These are phyloP conservation scores for Penicillium simplicissimum DNA, from an alignment of 495 filamentous ascomycete species.

Conservation along the genomic window DNA sequence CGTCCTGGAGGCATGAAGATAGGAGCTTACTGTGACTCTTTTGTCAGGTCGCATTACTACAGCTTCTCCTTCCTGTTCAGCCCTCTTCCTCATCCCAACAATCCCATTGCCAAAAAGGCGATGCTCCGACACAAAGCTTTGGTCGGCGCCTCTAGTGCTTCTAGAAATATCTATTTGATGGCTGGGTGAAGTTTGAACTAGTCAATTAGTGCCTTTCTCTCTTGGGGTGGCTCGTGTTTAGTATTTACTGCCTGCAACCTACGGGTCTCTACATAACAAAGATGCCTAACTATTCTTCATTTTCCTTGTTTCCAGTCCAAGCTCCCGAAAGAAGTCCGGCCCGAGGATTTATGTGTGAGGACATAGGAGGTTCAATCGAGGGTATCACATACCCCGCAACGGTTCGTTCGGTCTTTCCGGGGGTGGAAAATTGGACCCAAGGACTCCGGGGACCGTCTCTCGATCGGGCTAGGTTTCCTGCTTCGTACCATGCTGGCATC, in stretches of 20 bases:
- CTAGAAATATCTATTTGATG: background rate
- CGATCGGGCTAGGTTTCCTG: background rate
- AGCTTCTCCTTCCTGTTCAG: background rate
- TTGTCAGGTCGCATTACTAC: no score
- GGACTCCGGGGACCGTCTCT: background rate
- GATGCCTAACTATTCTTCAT: background rate
- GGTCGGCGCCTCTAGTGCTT: background rate
- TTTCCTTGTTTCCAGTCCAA: background rate
- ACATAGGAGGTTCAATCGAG: slow-evolving; percentile 5
- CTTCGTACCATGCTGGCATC: background rate
- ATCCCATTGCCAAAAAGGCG: background rate
- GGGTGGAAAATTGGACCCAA: no score
- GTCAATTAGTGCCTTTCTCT: background rate
- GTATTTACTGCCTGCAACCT: background rate
- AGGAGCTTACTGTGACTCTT: no score
- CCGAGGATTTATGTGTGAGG: background rate
- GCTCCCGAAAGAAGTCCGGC: background rate
- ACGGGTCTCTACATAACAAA: background rate
- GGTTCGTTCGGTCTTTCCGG: background rate
- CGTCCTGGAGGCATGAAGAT: no score
- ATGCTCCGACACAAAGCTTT: background rate
- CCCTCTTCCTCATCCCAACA: background rate
- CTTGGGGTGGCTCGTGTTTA: background rate
- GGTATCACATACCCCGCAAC: slow-evolving; percentile 1
- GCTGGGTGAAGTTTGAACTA: background rate